These are phyloP conservation scores for Dicorynia guianensis DNA, from an alignment of 306 rosid genomes.

Conservation along the genomic window DNA sequence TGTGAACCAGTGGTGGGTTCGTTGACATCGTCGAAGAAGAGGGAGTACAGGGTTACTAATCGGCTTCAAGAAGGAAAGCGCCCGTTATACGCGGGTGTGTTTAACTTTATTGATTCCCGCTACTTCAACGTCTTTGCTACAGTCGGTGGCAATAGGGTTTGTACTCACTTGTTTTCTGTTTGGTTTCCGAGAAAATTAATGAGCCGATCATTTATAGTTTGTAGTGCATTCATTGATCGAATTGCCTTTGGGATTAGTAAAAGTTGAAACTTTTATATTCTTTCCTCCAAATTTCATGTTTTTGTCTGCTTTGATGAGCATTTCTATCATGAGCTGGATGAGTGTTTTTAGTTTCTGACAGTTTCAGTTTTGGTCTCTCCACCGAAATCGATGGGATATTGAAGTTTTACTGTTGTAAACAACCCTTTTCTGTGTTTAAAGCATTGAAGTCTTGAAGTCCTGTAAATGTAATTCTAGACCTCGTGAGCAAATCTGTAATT, in stretches of 20 bases:
- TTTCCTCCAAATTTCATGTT: neutral
- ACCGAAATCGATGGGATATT: neutral
- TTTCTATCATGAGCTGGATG: neutral
- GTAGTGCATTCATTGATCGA: neutral
- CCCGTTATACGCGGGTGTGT: constrained; percentile 86
- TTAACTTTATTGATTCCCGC: constrained; percentile 88
- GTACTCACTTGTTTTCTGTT: neutral
- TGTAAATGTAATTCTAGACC: neutral
- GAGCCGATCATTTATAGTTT: neutral
- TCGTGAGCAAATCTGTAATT: neutral
- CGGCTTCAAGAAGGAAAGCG: constrained; percentile 94
- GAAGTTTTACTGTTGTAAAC: neutral
- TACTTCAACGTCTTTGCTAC: constrained; percentile 89
- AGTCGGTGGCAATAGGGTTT: constrained; percentile 90
- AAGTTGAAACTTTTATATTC: constrained; percentile 24
- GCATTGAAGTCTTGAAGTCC: neutral
- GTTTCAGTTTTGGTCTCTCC: neutral
- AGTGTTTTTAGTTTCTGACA: neutral
- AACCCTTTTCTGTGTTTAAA: neutral
- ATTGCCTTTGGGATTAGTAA: neutral
- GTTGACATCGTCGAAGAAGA: constrained; percentile 59
- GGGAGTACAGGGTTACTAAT: constrained; percentile 83
- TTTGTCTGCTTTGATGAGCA: neutral
- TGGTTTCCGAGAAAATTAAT: neutral
- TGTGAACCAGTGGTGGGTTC: constrained; percentile 83